A percentile compares a stretch with the other conserved stretches of the same genome.
These are phyloP conservation scores for Cyberlindnera galapagoensis DNA, from an alignment of 805 yeast species.

Conservation along the genomic window DNA sequence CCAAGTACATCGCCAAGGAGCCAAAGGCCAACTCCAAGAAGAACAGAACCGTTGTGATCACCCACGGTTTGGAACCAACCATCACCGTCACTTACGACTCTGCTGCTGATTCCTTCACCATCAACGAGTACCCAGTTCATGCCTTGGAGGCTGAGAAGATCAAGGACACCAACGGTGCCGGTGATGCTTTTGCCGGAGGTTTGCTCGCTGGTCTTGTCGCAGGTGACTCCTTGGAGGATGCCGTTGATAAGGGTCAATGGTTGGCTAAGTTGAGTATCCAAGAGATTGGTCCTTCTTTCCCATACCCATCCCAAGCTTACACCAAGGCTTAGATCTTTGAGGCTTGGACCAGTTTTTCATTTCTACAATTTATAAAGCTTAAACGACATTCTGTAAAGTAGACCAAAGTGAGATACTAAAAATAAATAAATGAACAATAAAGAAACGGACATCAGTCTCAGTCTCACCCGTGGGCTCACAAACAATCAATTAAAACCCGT, in stretches of 20 bases:
- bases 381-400: no score
- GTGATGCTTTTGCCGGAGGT: slow-evolving; percentile 98
- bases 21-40: slow-evolving; percentile 66
- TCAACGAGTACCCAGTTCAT: slow-evolving; percentile 59
- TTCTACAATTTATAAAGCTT: no score
- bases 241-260: slow-evolving; percentile 91
- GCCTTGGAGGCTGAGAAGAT: slow-evolving; percentile 61
- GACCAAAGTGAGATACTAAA: no score
- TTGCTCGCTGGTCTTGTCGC: slow-evolving; percentile 83
- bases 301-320: slow-evolving; percentile 32
- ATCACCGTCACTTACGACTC: slow-evolving; percentile 59
- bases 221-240: slow-evolving; percentile 54
- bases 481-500: slow-evolving; percentile 16
- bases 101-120: slow-evolving; percentile 37
- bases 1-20: slow-evolving; percentile 70
- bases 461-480: no score
- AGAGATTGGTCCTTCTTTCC: slow-evolving; percentile 92
- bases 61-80: slow-evolving; percentile 94
- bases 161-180: slow-evolving; percentile 97
- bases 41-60: slow-evolving; percentile 84
- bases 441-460: no score
- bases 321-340: no score
- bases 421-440: no score
- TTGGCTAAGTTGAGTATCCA: slow-evolving; percentile 88
- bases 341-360: no score